phyloP scores from a whole-genome alignment of 768 basidiomycete genomes.

The Russula compacta region DNA sequence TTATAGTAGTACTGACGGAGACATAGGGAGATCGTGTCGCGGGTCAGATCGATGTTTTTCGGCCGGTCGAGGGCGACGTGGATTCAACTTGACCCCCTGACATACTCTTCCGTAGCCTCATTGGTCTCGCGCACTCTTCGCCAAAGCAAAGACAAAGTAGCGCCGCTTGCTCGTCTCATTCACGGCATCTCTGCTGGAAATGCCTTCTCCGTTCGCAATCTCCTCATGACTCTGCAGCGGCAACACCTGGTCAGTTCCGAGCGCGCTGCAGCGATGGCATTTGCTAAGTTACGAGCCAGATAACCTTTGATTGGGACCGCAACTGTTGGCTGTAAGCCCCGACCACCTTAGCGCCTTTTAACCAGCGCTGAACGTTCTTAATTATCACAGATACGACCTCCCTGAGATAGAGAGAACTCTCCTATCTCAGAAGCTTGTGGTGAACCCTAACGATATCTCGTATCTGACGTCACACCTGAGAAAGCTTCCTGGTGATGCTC shows the following conservation, averaged over 20 bases:
- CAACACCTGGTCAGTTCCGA: conserved; percentile 45
- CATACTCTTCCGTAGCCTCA: conserved; percentile 44
- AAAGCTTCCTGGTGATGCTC: conserved; percentile 53
- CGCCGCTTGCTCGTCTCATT: conserved; percentile 45
- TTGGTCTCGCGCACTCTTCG: conserved; percentile 59
- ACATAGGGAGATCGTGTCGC: conserved; percentile 34
- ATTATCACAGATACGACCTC: conserved; percentile 42
- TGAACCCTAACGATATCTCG: conserved; percentile 53
- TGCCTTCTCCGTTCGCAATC: conserved; percentile 58
- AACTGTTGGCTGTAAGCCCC: conserved; percentile 56
- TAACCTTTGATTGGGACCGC: conserved; percentile 52
- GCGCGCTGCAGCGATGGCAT: not conserved
- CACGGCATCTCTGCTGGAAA: conserved; percentile 55
- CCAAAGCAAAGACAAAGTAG: conserved; percentile 45
- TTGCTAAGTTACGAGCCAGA: conserved; percentile 30
- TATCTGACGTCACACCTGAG: conserved; percentile 52
- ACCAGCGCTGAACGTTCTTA: not conserved
- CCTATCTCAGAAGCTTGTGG: conserved; percentile 37
- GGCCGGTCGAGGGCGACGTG: conserved; percentile 52
- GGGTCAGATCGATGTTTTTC: conserved; percentile 48
- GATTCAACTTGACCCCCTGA: conserved; percentile 56
- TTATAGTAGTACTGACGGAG: not conserved
- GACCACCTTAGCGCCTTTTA: not conserved
- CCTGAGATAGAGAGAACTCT: conserved; percentile 45
- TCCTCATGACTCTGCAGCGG: conserved; percentile 53